Base-by-base conservation (phyloP, 139 green algal species). In the Haematococcus lacustris region DNA sequence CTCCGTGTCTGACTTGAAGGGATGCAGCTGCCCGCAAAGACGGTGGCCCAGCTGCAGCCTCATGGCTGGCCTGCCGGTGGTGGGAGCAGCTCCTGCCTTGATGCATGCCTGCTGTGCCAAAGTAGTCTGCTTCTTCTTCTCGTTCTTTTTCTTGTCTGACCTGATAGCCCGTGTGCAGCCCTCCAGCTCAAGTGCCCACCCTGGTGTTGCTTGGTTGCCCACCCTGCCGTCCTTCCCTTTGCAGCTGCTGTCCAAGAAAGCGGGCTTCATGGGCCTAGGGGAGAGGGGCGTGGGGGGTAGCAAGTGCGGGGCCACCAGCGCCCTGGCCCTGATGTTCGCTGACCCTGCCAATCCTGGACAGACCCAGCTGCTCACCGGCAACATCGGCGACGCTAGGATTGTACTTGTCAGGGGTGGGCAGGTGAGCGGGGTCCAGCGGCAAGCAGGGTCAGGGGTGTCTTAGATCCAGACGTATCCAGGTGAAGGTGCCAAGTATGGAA, bases 331-430 rank as follows among this genome's bases (percentile, higher is more conserved):
- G 35, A n/a, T 92, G 34, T 85, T 50, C 51, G 50, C 50, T 26
- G 68, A 64, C 43, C 51, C 66, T 9, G 32, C n/a, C 30, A 40
- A 39, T 33, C 3, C 60, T 34, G 30, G 7, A 30, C 21, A 26
- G 34, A 70, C 69, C 3, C 77, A 80, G 68, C 76, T 97, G 53
- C 4, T 72, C n/a, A 72, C 73, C 0, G 88, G 91, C 70, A 98
- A 98, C 76, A 81, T 91, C 26, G 94, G 94, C 6, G 94, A 98
- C 80, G 88, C 92, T 0, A 84, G 94, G 26, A 85, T 95, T 23
- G 39, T 98, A 63, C 78, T 98, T 28, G 67, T 87, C 26, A 79
- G 83, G 1, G 62, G 34, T 38, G 38, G 30, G 62, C 39, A n/a
- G 66, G 41, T 61, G n/a, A n/a, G n/a, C n/a, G n/a, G n/a, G n/a